Conservation (phyloP, 2,329 filamentous ascomycete genomes). For the Botrytis medusae region DNA sequence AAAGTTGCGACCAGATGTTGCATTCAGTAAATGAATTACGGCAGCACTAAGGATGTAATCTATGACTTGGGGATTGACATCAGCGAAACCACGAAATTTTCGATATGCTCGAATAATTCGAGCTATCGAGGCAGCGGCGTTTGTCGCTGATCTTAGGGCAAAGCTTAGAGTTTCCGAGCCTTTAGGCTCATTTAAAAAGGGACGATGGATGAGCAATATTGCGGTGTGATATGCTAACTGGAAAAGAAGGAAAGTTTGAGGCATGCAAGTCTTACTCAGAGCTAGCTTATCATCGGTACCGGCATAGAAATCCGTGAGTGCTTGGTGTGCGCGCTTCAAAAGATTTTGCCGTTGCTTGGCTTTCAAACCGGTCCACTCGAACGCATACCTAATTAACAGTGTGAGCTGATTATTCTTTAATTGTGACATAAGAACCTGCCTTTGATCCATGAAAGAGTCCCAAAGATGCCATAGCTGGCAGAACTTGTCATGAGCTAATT, state of each 20-base stretch:
- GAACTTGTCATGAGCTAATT: conserved; percentile 24
- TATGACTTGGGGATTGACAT: not conserved
- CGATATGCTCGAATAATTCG: conserved; percentile 4
- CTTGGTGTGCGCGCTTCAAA: not conserved
- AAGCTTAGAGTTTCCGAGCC: conserved; percentile 4
- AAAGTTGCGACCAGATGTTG: conserved; percentile 2
- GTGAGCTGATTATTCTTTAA: not conserved
- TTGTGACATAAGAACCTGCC: conserved; percentile 2
- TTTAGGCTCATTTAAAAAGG: not conserved
- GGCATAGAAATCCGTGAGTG: conserved; percentile 1
- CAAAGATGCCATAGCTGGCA: conserved; percentile 29
- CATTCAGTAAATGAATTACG: conserved; percentile 2
- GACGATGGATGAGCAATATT: conserved; percentile 1
- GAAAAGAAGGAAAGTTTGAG: conserved; percentile 10
- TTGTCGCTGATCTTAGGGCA: conserved; percentile 6
- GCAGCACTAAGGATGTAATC: conserved; percentile 2
- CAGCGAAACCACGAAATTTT: conserved; percentile 1
- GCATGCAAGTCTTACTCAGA: conserved; percentile 7
- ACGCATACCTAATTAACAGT: not conserved
- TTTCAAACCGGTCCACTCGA: not conserved
- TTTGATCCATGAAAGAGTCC: conserved; percentile 29
- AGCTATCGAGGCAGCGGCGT: not conserved
- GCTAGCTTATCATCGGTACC: not conserved
- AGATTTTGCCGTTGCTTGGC: conserved; percentile 4
- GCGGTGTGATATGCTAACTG: conserved; percentile 8